Percentiles rank a stretch among this genome's conserved stretches.
phyloP scores from a whole-genome alignment of 2,329 filamentous ascomycete species.

The Colletotrichum chlorophyti region DNA sequence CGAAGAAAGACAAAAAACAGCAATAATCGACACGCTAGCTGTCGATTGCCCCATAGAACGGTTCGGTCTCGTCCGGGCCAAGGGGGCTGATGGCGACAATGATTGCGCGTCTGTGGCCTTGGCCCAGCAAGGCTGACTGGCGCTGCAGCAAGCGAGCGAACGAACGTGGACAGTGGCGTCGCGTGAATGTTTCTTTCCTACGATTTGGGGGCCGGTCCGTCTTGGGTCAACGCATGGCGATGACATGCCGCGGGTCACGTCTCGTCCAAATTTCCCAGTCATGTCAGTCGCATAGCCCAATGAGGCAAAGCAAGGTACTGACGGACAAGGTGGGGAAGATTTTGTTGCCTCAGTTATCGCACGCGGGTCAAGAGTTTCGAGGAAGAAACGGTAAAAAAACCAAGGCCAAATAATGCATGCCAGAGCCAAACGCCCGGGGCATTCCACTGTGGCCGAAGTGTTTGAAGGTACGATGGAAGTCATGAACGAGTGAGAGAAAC shows the following conservation, averaged over 20 bases:
- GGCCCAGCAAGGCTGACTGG: slow-evolving; percentile 24
- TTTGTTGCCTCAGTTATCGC: too few relatives aligned
- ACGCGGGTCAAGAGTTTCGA: too few relatives aligned
- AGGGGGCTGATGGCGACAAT: slow-evolving; percentile 25
- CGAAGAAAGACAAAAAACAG: slow-evolving; percentile 9
- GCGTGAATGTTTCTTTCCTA: too few relatives aligned
- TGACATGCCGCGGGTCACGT: too few relatives aligned
- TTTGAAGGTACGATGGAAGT: too few relatives aligned
- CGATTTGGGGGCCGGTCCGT: not conserved
- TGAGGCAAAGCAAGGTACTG: not conserved
- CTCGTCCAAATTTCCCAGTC: too few relatives aligned
- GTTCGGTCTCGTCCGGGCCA: slow-evolving; percentile 27
- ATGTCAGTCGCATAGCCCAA: too few relatives aligned
- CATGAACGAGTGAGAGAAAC: too few relatives aligned
- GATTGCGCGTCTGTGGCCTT: slow-evolving; percentile 31
- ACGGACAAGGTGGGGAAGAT: not conserved
- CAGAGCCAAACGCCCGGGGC: too few relatives aligned
- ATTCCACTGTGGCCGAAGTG: slow-evolving; percentile 7
- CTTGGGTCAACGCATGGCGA: slow-evolving; percentile 4
- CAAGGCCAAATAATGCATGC: too few relatives aligned
- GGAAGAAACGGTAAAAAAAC: not conserved
- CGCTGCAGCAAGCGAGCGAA: not conserved
- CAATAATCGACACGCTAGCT: slow-evolving; percentile 8
- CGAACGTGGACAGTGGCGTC: too few relatives aligned
- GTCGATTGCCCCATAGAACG: slow-evolving; percentile 6